These are phyloP conservation scores for Triadica sebifera DNA, from an alignment of 345 rosid genomes.

Conservation along the genomic window DNA sequence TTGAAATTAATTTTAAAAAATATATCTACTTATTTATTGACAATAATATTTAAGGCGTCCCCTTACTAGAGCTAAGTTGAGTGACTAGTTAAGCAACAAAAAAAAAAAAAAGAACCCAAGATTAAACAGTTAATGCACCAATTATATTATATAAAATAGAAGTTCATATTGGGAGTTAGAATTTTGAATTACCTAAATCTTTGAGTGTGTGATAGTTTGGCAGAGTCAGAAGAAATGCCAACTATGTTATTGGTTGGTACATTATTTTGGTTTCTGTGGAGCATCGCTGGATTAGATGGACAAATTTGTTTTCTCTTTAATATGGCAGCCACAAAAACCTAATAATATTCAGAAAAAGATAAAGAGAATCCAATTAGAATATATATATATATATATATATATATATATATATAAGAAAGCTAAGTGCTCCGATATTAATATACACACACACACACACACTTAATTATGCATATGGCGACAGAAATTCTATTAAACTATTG, in stretches of 20 bases:
- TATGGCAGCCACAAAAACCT: constrained; percentile 90
- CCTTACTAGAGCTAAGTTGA: no score
- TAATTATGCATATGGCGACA: constrained; percentile 1
- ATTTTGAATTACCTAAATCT: constrained; percentile 55
- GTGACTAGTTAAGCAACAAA: no score
- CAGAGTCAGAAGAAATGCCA: constrained; percentile 28
- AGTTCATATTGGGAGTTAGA: not conserved
- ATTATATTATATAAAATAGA: no score
- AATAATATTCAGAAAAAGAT: constrained; percentile 7
- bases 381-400: not conserved
- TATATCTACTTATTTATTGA: no score
- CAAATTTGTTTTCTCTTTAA: constrained; percentile 63
- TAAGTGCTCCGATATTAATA: not conserved
- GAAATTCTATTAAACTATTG: not conserved
- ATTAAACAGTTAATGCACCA: no score
- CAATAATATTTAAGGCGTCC: no score
- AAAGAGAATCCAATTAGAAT: not conserved
- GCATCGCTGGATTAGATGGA: constrained; percentile 60
- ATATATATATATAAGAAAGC: no score
- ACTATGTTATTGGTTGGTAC: constrained; percentile 7
- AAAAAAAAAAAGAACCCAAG: no score
- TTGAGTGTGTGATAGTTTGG: constrained; percentile 46
- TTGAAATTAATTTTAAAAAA: no score
- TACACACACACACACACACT: no score
- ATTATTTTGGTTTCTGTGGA: constrained; percentile 49